A percentile compares a stretch with the other conserved stretches of the same genome.
These are phyloP conservation scores for Blastocrithidia nonstop DNA, from an alignment of 208 protist genomes.

Conservation along the genomic window DNA sequence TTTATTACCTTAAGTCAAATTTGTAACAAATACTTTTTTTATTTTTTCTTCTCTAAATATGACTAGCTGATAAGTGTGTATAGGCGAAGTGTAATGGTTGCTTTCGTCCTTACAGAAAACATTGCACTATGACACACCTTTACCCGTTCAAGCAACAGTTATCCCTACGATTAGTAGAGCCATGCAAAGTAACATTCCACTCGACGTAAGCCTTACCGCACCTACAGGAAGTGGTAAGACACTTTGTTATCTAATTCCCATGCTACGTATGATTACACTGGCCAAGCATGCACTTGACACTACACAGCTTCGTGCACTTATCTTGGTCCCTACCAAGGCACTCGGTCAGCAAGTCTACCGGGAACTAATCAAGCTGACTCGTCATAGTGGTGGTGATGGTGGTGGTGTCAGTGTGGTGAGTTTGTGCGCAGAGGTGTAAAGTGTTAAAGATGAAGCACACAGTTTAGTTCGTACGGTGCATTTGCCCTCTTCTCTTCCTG, in stretches of 20 bases:
- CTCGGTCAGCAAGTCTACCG: slow-evolving; percentile 68
- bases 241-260: slow-evolving; percentile 74
- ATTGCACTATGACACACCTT: slow-evolving; percentile 44
- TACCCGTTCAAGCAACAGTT: slow-evolving; percentile 68
- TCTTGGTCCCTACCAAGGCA: slow-evolving; percentile 68
- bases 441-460: slow-evolving; percentile 13
- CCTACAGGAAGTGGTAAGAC: slow-evolving; percentile 84
- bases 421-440: slow-evolving; percentile 12
- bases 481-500: too few species aligned
- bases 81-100: slow-evolving; percentile 27
- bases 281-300: slow-evolving; percentile 39
- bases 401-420: slow-evolving; percentile 43
- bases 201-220: slow-evolving; percentile 82
- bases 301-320: slow-evolving; percentile 46
- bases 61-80: not conserved
- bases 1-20: too few species aligned
- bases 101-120: slow-evolving; percentile 20
- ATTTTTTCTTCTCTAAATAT: slow-evolving; percentile 1
- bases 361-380: slow-evolving; percentile 43
- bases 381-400: too few species aligned
- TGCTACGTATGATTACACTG: slow-evolving; percentile 44
- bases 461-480: slow-evolving; percentile 28
- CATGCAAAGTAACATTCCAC: slow-evolving; percentile 52
- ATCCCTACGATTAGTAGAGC: slow-evolving; percentile 48
- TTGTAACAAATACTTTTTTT: not conserved